Evolutionary conservation across 495 filamentous ascomycete species (phyloP).

Genomic region (Eremomyces bilateralis): DNA sequence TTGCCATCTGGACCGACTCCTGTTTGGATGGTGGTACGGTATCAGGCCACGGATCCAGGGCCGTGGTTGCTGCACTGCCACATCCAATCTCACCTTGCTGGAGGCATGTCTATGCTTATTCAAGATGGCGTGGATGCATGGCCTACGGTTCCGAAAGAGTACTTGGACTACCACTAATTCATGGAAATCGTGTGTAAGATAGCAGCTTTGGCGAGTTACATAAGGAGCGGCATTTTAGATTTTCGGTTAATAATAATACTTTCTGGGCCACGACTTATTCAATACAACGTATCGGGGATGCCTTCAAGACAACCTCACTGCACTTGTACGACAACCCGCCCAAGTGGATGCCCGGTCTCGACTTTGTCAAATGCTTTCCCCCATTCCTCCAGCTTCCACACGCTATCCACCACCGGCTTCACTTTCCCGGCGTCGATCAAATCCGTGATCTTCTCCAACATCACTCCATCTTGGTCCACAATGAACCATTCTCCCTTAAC

Average conservation of each 20-base stretch:
- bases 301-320: too few species aligned
- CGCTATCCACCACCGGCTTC: neutral
- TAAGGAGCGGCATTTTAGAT: too few species aligned
- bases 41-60: conserved; percentile 36
- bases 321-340: neutral
- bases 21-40: conserved; percentile 31
- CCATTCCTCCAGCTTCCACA: neutral
- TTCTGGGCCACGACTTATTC: too few species aligned
- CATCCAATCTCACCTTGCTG: conserved; percentile 32
- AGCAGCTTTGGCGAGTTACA: too few species aligned
- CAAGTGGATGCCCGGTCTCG: neutral
- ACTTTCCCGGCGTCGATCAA: neutral
- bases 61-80: conserved; percentile 40
- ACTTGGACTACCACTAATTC: too few species aligned
- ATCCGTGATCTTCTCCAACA: neutral
- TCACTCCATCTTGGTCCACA: neutral
- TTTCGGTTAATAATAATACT: too few species aligned
- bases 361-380: neutral
- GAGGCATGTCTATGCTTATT: conserved; percentile 33
- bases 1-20: conserved; percentile 15
- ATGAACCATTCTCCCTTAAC: neutral
- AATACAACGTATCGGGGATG: too few species aligned
- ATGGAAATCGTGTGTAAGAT: too few species aligned
- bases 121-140: conserved; percentile 35
- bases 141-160: conserved; percentile 22